phyloP scores from a whole-genome alignment of 768 basidiomycete species.

The Phaeotremella skinneri region DNA sequence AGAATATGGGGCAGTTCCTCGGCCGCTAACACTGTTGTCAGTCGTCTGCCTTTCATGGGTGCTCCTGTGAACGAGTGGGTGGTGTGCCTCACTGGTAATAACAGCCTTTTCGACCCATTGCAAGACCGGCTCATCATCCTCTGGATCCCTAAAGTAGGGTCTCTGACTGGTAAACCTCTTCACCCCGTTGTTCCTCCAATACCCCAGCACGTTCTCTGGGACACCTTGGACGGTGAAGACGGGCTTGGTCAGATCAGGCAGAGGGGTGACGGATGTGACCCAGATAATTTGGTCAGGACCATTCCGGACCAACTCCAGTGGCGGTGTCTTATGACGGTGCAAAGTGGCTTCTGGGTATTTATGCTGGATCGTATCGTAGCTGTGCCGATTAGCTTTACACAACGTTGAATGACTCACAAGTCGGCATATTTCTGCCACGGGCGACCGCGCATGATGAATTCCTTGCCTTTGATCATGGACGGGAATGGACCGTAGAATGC shows the following conservation, averaged over 20 bases:
- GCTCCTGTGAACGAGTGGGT: constrained; percentile 1
- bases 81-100: constrained; percentile 42
- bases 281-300: constrained; percentile 83
- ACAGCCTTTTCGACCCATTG: constrained; percentile 79
- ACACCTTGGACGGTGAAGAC: constrained; percentile 86
- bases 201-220: constrained; percentile 70
- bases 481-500: constrained; percentile 90
- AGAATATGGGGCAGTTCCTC: constrained; percentile 69
- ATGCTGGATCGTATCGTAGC: constrained; percentile 82
- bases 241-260: constrained; percentile 71
- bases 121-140: constrained; percentile 29
- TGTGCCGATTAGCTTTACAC: constrained; percentile 54
- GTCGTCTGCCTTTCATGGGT: not conserved
- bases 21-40: constrained; percentile 22
- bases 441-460: constrained; percentile 89
- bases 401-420: constrained; percentile 29
- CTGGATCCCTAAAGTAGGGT: constrained; percentile 66
- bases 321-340: constrained; percentile 69
- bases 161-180: constrained; percentile 76
- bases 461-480: constrained; percentile 74
- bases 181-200: constrained; percentile 86
- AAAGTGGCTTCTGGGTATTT: constrained; percentile 84
- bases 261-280: constrained; percentile 78
- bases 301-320: constrained; percentile 73
- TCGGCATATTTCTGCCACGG: constrained; percentile 80